Conservation (phyloP, 768 basidiomycete genomes). For the Pleurotus cornucopiae region DNA sequence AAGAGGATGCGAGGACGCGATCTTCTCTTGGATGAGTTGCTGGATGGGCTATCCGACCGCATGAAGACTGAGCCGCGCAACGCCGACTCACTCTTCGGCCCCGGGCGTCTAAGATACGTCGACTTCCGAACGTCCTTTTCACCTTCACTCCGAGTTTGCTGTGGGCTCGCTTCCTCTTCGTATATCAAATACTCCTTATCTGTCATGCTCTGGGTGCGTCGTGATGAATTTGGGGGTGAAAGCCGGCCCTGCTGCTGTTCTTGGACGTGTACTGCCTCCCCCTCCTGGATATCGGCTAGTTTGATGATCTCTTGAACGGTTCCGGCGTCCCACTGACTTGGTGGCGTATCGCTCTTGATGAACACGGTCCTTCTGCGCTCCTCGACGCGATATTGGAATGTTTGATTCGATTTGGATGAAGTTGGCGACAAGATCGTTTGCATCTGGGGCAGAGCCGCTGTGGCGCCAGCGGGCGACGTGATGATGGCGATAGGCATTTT, state of each 20-base stretch:
- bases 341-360: slow-evolving; percentile 38
- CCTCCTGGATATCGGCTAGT: slow-evolving; percentile 29
- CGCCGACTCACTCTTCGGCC: slow-evolving; percentile 18
- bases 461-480: slow-evolving; percentile 7
- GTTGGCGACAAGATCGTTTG: slow-evolving; percentile 12
- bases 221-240: not conserved
- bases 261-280: slow-evolving; percentile 10
- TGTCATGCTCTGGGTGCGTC: slow-evolving; percentile 8
- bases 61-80: slow-evolving; percentile 9
- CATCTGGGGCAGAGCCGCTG: slow-evolving; percentile 11
- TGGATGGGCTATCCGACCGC: slow-evolving; percentile 11
- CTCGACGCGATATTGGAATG: slow-evolving; percentile 42
- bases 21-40: slow-evolving; percentile 15
- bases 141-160: slow-evolving; percentile 1
- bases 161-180: slow-evolving; percentile 4
- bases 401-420: slow-evolving; percentile 22
- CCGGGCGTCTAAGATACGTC: slow-evolving; percentile 17
- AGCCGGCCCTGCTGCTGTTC: slow-evolving; percentile 16
- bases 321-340: slow-evolving; percentile 36
- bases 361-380: slow-evolving; percentile 43
- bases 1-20: slow-evolving; percentile 44
- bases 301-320: slow-evolving; percentile 36
- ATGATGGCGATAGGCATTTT: slow-evolving; percentile 8
- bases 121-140: slow-evolving; percentile 6
- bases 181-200: slow-evolving; percentile 1